Base-by-base conservation (phyloP, 2,329 filamentous ascomycete species). In the Arthrinium puccinioides region DNA sequence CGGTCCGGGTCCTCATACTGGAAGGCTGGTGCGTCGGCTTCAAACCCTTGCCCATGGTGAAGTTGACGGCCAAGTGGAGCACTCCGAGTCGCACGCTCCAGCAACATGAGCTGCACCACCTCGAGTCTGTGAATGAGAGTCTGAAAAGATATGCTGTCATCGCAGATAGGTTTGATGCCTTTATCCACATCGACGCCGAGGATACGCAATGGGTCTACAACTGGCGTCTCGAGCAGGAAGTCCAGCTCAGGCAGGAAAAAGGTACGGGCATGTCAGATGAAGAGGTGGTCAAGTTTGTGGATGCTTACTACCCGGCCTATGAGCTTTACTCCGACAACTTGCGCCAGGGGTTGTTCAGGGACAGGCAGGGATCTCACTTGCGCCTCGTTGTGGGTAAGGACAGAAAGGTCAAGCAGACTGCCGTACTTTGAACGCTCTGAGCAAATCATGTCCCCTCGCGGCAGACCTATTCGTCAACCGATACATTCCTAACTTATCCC, bases 1-100 rank as follows among this genome's bases (percentile, higher is more conserved):
- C 59, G n/a, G 61, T 74, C 18, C 60, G 74, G 18, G 76, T 90
- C 6, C 72, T 95, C 16, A 76, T 95, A 36, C 80, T 95, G 45
- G 88, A 96, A 59, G 88, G 89, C 14, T 95, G 88, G 89, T 92
- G 84, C 57, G 79, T 94, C 10, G 89, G 87, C 3, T 95, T 95
- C 62, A 77, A 80, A 6, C 60, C 82, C 1, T 59, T 89, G 10
- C 50, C 63, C 21, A 59, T 70, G 1, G 55, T 63, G n/a, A 67
- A 72, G 5, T 56, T 76, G 4, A 67, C 70, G 20, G 56, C 78
- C 4, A 69, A 69, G 48, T 64, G 67, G 53, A 73, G 70, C 57
- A 61, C 65, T 36, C 62, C 61, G 47, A 70, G 56, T 58, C 75
- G 56, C 55, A 76, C 57, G 23, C 67, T 70, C 30, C 63, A 57